Evolutionary conservation across 1,139 yeast species (phyloP).

Genomic region (Petasospora rhodanensis): DNA sequence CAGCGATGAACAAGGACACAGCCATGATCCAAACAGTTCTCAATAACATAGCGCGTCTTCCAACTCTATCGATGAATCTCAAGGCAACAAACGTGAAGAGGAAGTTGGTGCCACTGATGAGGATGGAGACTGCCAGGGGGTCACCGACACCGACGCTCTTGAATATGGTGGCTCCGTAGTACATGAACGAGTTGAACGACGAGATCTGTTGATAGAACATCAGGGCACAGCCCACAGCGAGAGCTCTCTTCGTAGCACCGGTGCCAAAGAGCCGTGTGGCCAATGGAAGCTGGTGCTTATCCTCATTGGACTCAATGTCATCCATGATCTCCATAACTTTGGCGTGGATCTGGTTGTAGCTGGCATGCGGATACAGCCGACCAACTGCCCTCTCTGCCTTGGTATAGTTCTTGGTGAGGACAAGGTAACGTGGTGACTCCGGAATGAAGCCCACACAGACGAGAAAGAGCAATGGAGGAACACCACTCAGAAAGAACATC

Average conservation of each 20-base stretch:
- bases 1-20: constrained; percentile 27
- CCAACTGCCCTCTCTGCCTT: constrained; percentile 36
- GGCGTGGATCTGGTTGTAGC: constrained; percentile 27
- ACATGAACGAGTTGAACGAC: constrained; percentile 77
- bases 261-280: constrained; percentile 9
- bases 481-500: constrained; percentile 35
- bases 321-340: constrained; percentile 28
- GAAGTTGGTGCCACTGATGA: constrained; percentile 64
- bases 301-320: constrained; percentile 23
- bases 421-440: constrained; percentile 56
- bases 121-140: constrained; percentile 60
- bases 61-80: constrained; percentile 52
- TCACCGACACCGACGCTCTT: constrained; percentile 53
- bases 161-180: constrained; percentile 65
- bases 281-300: constrained; percentile 7
- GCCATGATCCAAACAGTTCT: constrained; percentile 45
- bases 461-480: constrained; percentile 38
- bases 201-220: constrained; percentile 73
- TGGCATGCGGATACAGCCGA: constrained; percentile 35
- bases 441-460: constrained; percentile 41
- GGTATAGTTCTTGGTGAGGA: constrained; percentile 34
- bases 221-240: constrained; percentile 61
- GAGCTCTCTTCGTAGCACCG: constrained; percentile 54
- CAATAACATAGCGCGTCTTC: constrained; percentile 57
- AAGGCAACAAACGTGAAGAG: constrained; percentile 61